Percentiles rank a stretch among this genome's conserved stretches.
Evolutionary conservation across 2,329 filamentous ascomycete genomes (phyloP).

Genomic region (Arthrobotrys megalospora): DNA sequence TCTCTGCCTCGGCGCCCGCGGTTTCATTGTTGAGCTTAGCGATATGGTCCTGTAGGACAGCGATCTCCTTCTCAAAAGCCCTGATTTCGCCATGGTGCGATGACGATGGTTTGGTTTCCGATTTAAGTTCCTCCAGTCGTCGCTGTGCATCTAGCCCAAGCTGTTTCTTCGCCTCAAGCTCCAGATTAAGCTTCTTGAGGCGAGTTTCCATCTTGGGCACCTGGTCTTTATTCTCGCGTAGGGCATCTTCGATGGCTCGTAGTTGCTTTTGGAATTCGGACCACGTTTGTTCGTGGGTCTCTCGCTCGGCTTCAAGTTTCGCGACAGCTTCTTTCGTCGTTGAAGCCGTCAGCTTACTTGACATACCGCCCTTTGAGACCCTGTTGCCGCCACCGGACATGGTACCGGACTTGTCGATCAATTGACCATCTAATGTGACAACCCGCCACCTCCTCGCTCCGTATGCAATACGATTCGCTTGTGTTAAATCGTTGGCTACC

Average conservation of each 20-base stretch:
- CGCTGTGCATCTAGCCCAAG: constrained; percentile 88
- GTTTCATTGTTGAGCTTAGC: constrained; percentile 86
- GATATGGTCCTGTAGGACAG: constrained; percentile 81
- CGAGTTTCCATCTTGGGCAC: constrained; percentile 89
- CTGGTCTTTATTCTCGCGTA: constrained; percentile 81
- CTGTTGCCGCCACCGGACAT: constrained; percentile 97
- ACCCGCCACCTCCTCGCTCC: constrained; percentile 94
- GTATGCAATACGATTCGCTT: constrained; percentile 97
- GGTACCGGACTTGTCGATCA: constrained; percentile 98
- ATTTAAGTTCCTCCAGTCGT: constrained; percentile 85
- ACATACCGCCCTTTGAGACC: constrained; percentile 94
- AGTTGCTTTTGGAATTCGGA: constrained; percentile 87
- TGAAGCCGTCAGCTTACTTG: constrained; percentile 90
- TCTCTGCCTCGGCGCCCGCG: constrained; percentile 91
- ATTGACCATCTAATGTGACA: constrained; percentile 92
- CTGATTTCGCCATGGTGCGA: constrained; percentile 84
- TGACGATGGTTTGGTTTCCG: constrained; percentile 69
- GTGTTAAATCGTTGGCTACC: constrained; percentile 91
- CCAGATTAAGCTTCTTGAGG: constrained; percentile 90
- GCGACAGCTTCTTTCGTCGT: constrained; percentile 88
- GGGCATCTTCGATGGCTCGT: constrained; percentile 80
- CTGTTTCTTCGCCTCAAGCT: constrained; percentile 86
- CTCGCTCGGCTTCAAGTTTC: constrained; percentile 88
- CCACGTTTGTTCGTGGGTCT: constrained; percentile 85
- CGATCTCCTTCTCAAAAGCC: constrained; percentile 83